These are phyloP conservation scores for Podospora tetraspora DNA, from an alignment of 495 filamentous ascomycete genomes.

Conservation along the genomic window DNA sequence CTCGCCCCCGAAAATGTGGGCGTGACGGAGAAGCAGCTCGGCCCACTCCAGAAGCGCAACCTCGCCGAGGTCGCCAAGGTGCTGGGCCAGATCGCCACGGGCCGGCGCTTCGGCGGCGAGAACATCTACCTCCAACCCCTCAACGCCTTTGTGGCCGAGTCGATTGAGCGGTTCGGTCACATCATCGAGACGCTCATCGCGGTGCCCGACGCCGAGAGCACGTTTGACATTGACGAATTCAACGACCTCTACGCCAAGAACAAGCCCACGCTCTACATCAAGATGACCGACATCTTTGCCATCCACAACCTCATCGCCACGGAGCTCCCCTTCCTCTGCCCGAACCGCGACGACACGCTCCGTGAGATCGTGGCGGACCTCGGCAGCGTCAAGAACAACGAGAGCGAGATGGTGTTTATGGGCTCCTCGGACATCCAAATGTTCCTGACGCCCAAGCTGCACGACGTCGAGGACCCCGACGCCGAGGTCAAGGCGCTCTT, in stretches of 20 bases:
- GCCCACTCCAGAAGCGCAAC: conserved; percentile 89
- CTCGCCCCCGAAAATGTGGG: conserved; percentile 83
- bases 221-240: conserved; percentile 97
- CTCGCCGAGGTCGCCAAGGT: conserved; percentile 88
- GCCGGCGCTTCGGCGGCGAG: conserved; percentile 83
- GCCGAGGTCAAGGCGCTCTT: conserved; percentile 86
- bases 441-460: conserved; percentile 84
- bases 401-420: conserved; percentile 82
- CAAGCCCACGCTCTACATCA: conserved; percentile 96
- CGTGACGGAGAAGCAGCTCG: conserved; percentile 78
- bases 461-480: conserved; percentile 88
- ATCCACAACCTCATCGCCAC: conserved; percentile 83
- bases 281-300: conserved; percentile 95
- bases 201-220: conserved; percentile 76
- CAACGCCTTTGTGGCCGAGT: conserved; percentile 82
- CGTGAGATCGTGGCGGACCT: conserved; percentile 89
- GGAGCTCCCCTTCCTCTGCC: conserved; percentile 70
- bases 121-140: conserved; percentile 94
- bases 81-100: conserved; percentile 76
- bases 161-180: conserved; percentile 70
- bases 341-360: conserved; percentile 76
- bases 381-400: conserved; percentile 90
- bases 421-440: conserved; percentile 87
- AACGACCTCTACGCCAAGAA: conserved; percentile 94
- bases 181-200: conserved; percentile 71